Conservation (phyloP, 2,329 filamentous ascomycete species). For the Epichloe hybrida region DNA sequence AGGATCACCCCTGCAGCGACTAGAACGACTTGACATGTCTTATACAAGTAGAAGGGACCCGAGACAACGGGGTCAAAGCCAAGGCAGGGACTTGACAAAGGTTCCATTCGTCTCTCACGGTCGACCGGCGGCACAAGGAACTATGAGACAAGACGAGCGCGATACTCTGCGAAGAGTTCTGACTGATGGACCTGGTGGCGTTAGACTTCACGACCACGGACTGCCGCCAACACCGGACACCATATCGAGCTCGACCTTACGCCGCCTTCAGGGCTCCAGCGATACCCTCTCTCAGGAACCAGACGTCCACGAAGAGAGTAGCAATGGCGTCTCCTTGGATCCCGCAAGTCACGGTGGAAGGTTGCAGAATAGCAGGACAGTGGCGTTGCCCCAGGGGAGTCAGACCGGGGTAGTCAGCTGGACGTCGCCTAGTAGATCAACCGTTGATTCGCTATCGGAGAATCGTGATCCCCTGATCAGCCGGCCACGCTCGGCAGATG, state of each 20-base stretch:
- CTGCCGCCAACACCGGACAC: constrained; percentile 48
- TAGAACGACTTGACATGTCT: constrained; percentile 29
- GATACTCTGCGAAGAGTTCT: constrained; percentile 34
- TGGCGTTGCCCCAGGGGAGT: background rate
- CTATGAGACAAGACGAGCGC: constrained; percentile 32
- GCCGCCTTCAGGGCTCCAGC: constrained; percentile 35
- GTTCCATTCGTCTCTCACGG: constrained; percentile 8
- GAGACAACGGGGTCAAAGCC: constrained; percentile 13
- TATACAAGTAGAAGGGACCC: constrained; percentile 16
- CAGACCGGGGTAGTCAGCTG: constrained; percentile 2
- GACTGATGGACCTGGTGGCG: constrained; percentile 30
- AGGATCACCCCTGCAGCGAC: constrained; percentile 30
- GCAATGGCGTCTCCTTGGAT: constrained; percentile 18
- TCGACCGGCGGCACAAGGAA: constrained; percentile 12
- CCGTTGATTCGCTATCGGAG: constrained; percentile 8
- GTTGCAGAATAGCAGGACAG: constrained; percentile 1
- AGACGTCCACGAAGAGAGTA: constrained; percentile 16
- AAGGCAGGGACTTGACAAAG: constrained; percentile 12
- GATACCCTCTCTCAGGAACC: constrained; percentile 29
- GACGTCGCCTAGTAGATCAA: background rate
- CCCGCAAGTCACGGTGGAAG: constrained; percentile 8
- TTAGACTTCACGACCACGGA: constrained; percentile 27
- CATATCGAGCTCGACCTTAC: constrained; percentile 41
- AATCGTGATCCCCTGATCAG: constrained; percentile 14
- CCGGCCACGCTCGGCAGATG: constrained; percentile 34